Base-by-base conservation (phyloP, 2,329 filamentous ascomycete species). In the Aspergillus pseudoterreus region DNA sequence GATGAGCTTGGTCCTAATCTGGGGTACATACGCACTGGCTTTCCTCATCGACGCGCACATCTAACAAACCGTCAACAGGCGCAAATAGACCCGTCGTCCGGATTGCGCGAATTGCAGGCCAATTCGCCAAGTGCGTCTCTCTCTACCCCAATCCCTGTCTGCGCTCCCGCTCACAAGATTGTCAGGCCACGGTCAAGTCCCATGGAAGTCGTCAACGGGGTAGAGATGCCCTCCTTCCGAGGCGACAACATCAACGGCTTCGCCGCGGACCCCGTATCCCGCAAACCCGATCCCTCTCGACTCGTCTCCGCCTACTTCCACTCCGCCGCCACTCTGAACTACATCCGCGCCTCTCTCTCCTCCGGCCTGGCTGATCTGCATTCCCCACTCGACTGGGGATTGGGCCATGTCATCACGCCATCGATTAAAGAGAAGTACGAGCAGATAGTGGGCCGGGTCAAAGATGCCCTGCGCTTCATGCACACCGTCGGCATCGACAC, bases 181-280 rank as follows among this genome's bases (percentile, higher is more conserved):
- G 15, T n/a, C 45, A 73, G 71, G 75, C 94, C 92, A 2, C 80
- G 94, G 51, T 96, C 90, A 4, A 95, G 87, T 62, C 88, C 92
- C 0, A 92, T 84, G 35, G 94, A 99, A 75, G 81, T 84, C 1
- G 76, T 95, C 46, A 78, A 95, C 57, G 92, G 91, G 47, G 82
- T 83, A 53, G 83, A 90, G 65, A 87, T 96, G 49, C 88, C 90
- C 4, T 94, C 89, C 39, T 99, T 97, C 79, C 82, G 94, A 47
- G 94, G 94, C 14, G 94, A 99, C 63, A 97, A 97, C 55, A 79
- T 99, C 57, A 99, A 99, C 67, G 92, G 92, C 22, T 96, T 86
- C 73, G 81, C 69, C 8, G 66, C 74, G 10, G 70, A 84, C 35
- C 75, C 84, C 0, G 83, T 86, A n/a, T 84, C 92, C 57, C 79